Percentiles rank a stretch among this genome's conserved stretches.
phyloP scores from a whole-genome alignment of 2,329 filamentous ascomycete species.

The Venturia effusa region DNA sequence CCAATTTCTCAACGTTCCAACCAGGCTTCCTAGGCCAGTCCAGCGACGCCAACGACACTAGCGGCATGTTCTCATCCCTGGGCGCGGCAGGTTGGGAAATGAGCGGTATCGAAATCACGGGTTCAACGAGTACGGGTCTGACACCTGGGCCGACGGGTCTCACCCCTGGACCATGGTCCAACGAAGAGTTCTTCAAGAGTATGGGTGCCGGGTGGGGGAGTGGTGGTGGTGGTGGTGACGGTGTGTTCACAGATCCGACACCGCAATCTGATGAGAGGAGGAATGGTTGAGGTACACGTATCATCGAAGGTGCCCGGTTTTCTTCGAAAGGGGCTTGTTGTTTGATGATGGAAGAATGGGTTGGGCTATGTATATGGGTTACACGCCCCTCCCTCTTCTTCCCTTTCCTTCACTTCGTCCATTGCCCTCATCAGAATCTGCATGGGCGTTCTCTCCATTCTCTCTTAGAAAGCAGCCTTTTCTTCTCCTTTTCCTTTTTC shows the following conservation, averaged over 20 bases:
- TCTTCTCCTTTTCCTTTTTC: too few species aligned
- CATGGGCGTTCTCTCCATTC: too few species aligned
- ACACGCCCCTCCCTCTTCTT: too few species aligned
- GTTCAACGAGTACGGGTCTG: constrained; percentile 6
- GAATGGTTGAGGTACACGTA: neutral
- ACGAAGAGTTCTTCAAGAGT: neutral
- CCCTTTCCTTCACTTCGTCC: too few species aligned
- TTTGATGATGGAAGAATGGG: neutral
- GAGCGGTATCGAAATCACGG: constrained; percentile 8
- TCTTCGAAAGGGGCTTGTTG: neutral
- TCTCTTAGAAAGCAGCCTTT: too few species aligned
- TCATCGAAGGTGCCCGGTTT: neutral
- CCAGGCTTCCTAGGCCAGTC: neutral
- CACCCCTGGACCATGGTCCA: neutral
- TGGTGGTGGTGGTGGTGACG: neutral
- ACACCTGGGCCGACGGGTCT: constrained; percentile 9
- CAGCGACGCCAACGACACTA: neutral
- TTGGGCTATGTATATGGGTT: too few species aligned
- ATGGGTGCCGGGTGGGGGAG: neutral
- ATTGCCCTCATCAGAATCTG: too few species aligned
- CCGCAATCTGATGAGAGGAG: neutral
- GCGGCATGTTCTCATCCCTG: neutral
- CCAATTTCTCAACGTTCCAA: constrained; percentile 4
- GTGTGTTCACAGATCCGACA: neutral
- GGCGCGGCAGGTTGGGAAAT: constrained; percentile 5